Base-by-base conservation (phyloP, 495 filamentous ascomycete genomes). In the Neurospora sp. region DNA sequence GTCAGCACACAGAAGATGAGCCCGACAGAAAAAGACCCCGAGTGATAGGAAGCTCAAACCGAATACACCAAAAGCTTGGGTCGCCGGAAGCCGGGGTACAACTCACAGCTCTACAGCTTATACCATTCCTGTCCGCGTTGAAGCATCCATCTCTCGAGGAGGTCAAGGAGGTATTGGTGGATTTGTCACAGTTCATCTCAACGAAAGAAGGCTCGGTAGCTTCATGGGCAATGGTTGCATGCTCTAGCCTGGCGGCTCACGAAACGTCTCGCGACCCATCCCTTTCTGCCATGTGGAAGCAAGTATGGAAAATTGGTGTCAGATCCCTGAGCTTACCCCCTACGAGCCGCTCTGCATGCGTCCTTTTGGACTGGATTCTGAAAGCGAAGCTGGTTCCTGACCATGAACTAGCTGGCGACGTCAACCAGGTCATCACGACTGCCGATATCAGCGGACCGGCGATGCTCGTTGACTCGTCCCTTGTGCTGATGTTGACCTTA, bases 401-500 rank as follows among this genome's bases (percentile, higher is more conserved):
- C 73, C 84, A 89, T 40, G 81, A 87, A 53, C 81, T 92, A 39
- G 84, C 87, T 17, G 86, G 91, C 69, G 85, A 88, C 44, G 84
- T 90, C 59, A 89, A 90, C 72, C 87, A 87, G 42, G 91, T 96
- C 76, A 83, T 96, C 42, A 85, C 87, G 8, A 90, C 91, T 17
- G 88, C 91, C 69, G 93, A 94, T 73, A 84, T 96, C 61, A 94
- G 90, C 78, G 94, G 94, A 0, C 96, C 94, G 3, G 90, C 90
- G 27, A 77, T 89, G 27, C 84, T 97, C n/a, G 89, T 90, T 7
- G 96, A 98, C 77, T 88, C 92, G 39, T 89, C 92, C 38, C 80
- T 95, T n/a, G 85, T 84, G 3, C 78, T 97, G 40, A 94, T 94
- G 91, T 82, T 86, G 8, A 87, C 85, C 53, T 73, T 94, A 72